Base-by-base conservation (phyloP, 2,329 filamentous ascomycete genomes). In the Ceratocystis albifundus region DNA sequence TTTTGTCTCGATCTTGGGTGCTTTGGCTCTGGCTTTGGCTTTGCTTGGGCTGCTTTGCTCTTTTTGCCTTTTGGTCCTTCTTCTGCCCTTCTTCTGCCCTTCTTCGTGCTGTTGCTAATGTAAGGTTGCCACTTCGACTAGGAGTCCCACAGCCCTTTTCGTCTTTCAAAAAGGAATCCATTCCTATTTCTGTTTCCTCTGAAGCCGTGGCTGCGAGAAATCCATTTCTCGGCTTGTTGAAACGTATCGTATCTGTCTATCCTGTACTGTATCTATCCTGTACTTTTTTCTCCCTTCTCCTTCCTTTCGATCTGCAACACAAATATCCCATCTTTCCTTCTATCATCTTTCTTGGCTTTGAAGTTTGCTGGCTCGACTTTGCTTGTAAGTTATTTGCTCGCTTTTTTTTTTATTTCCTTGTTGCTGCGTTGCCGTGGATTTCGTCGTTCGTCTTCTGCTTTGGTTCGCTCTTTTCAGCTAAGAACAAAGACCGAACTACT, bases 361-460 rank as follows among this genome's bases (percentile, higher is more conserved):
- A 30, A 59, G 55, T 36, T 36, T 59, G 28, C 55, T 36, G 55
- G 55, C 22, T 59, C 15, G 55, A 30, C 55, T 59, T 59, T 59
- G 30, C 15, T 59, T 36, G 55, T 59, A 17, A 59, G 55, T 59
- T 32, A 59, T 28, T 59, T 32, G 63, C n/a, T 36, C 44, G 36
- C 63, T 44, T 28, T 41, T 62, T 25, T 44, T 28, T 41, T 62
- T 25, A 25, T 62, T 41, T 46, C 30, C 8, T 59, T 17, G n/a
- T 25, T 25, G 22, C 62, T 64, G 45, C 61, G 61, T 62, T 62
- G 61, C 61, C 46, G 61, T 44, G 61, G 4, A 46, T 36, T n/a
- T 46, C 5, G 20, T 8, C 36, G 44, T 45, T 53, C 48, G 10
- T 28, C 15, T 22, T 28, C 15, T 22, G 8, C 48, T 50, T 50